phyloP scores from a whole-genome alignment of 2,329 filamentous ascomycete genomes.

The Hypoxylon sp. region DNA sequence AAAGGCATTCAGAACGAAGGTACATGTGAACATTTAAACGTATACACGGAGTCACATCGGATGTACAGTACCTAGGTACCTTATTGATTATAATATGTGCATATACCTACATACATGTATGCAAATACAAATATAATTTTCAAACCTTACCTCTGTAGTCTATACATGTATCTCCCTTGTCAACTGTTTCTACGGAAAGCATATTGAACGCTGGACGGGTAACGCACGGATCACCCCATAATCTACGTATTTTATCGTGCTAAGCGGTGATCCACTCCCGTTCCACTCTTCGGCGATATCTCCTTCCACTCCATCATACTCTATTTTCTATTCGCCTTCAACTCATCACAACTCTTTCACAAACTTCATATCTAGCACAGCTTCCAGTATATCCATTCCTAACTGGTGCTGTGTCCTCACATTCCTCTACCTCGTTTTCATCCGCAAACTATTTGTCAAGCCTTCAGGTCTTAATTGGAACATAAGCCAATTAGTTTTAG shows the following conservation, averaged over 20 bases:
- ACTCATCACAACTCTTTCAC: conserved; percentile 25
- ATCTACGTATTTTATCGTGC: background rate
- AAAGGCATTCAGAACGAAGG: background rate
- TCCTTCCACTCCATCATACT: conserved; percentile 9
- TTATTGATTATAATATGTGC: background rate
- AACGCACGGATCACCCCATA: conserved; percentile 2
- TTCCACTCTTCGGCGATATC: conserved; percentile 35
- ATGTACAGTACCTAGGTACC: too few relatives aligned
- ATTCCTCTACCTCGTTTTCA: background rate
- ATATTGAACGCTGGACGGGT: background rate
- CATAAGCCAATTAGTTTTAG: background rate
- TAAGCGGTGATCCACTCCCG: conserved; percentile 1
- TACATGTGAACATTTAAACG: too few relatives aligned
- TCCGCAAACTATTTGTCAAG: background rate
- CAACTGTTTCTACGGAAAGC: too few relatives aligned
- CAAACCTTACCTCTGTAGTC: too few relatives aligned
- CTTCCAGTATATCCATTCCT: conserved; percentile 13
- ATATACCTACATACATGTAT: background rate
- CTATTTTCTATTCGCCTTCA: conserved; percentile 22
- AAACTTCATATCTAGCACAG: conserved; percentile 19
- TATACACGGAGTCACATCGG: too few relatives aligned
- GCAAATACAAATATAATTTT: too few relatives aligned
- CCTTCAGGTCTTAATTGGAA: conserved; percentile 2
- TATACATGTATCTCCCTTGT: too few relatives aligned
- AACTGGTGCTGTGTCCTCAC: conserved; percentile 1